phyloP scores from a whole-genome alignment of 352 stramenopile species.

The Globisporangium nagaii region DNA sequence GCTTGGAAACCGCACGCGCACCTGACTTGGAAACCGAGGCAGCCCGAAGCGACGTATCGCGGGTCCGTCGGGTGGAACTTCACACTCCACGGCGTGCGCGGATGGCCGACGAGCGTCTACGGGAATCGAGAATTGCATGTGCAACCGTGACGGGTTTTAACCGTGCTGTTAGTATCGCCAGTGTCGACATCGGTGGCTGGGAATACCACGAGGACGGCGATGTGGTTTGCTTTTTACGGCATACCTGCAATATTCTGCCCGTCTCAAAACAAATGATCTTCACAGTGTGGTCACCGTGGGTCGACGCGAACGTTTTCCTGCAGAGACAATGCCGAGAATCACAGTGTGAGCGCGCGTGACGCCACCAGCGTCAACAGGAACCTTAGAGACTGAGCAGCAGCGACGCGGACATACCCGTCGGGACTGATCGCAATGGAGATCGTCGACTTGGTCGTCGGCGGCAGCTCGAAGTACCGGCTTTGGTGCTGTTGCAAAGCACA shows the following conservation, averaged over 20 bases:
- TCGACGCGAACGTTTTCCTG: constrained; percentile 93
- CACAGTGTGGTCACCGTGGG: constrained; percentile 97
- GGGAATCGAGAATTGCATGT: not conserved
- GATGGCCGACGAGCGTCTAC: constrained; percentile 82
- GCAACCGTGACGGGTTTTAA: no score
- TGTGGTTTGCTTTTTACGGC: no score
- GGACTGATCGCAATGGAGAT: constrained; percentile 87
- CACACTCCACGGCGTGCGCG: constrained; percentile 94
- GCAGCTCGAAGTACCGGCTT: constrained; percentile 81
- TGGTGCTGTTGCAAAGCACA: constrained; percentile 46
- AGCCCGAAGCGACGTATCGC: constrained; percentile 95
- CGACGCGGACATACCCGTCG: constrained; percentile 41
- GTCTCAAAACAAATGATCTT: constrained; percentile 96
- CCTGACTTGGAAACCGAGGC: constrained; percentile 94
- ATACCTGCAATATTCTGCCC: constrained; percentile 73
- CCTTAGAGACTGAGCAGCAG: no score
- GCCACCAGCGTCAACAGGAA: not conserved
- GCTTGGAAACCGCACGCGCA: no score
- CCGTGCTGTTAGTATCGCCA: no score
- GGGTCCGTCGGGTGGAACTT: constrained; percentile 96
- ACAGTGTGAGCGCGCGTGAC: not conserved
- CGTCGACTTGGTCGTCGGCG: constrained; percentile 81
- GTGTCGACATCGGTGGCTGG: no score
- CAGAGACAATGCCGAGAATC: not conserved
- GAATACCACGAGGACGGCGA: no score